A percentile compares a stretch with the other conserved stretches of the same genome.
Evolutionary conservation across 2,329 filamentous ascomycete genomes (phyloP).

Genomic region (Pseudocercospora cruenta): DNA sequence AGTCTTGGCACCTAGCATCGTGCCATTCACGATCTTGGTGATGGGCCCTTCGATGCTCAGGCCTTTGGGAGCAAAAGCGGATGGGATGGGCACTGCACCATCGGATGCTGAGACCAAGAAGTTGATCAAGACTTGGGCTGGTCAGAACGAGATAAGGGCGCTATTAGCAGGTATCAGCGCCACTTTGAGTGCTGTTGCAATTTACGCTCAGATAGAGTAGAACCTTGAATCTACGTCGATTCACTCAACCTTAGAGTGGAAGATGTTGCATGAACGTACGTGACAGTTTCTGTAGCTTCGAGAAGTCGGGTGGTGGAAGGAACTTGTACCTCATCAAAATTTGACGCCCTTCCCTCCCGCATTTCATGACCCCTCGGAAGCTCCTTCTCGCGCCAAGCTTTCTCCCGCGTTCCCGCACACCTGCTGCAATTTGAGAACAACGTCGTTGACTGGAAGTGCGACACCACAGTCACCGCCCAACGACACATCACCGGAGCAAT

Average conservation of each 20-base stretch:
- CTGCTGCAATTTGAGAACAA: background rate
- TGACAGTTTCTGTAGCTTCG: no score
- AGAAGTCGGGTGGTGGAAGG: no score
- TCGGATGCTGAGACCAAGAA: slow-evolving; percentile 29
- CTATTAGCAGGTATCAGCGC: slow-evolving; percentile 24
- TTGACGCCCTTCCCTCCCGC: background rate
- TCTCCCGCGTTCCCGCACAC: background rate
- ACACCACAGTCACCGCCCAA: slow-evolving; percentile 8
- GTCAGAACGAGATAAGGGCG: slow-evolving; percentile 29
- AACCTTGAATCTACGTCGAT: background rate
- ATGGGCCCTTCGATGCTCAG: slow-evolving; percentile 27
- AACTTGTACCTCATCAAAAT: background rate
- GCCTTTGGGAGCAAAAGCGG: slow-evolving; percentile 27
- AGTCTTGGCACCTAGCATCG: slow-evolving; percentile 28
- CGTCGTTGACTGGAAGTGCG: background rate
- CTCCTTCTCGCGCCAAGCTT: background rate
- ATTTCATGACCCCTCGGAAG: background rate
- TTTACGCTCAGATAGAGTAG: slow-evolving; percentile 22
- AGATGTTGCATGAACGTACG: no score
- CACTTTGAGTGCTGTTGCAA: slow-evolving; percentile 24
- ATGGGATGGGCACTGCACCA: slow-evolving; percentile 16
- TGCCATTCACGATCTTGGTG: slow-evolving; percentile 33
- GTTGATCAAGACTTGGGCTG: slow-evolving; percentile 31
- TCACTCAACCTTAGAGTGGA: background rate
- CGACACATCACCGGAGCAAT: slow-evolving; percentile 23